These are phyloP conservation scores for Castanea sativa DNA, from an alignment of 306 rosid genomes.

Conservation along the genomic window DNA sequence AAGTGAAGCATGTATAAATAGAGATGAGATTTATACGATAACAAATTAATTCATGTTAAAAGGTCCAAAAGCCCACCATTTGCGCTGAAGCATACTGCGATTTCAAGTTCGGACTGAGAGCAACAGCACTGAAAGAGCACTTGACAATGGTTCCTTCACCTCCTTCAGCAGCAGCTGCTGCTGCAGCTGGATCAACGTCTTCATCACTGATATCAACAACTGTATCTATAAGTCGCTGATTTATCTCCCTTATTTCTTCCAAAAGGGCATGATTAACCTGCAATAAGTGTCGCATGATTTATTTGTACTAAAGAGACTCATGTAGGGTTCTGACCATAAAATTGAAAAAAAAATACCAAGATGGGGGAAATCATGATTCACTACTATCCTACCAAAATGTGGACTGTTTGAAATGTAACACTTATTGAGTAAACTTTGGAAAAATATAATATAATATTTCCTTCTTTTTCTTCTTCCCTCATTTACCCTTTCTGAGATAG, in stretches of 20 bases:
- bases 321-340: slow-evolving; percentile 1
- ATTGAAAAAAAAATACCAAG: background rate
- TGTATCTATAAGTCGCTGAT: slow-evolving; percentile 79
- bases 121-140: slow-evolving; percentile 84
- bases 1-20: slow-evolving; percentile 25
- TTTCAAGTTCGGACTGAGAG: slow-evolving; percentile 84
- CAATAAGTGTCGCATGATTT: slow-evolving; percentile 25
- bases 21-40: slow-evolving; percentile 11
- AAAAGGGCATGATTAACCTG: slow-evolving; percentile 82
- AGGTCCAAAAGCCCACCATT: slow-evolving; percentile 50
- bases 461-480: too few species aligned
- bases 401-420: background rate
- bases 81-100: slow-evolving; percentile 74
- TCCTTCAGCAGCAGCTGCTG: slow-evolving; percentile 59
- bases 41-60: background rate
- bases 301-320: background rate
- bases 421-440: background rate
- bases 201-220: slow-evolving; percentile 72
- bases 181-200: slow-evolving; percentile 67
- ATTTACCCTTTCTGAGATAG: too few species aligned
- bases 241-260: slow-evolving; percentile 86
- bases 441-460: too few species aligned
- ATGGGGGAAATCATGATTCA: background rate
- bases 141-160: slow-evolving; percentile 82
- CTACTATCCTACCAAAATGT: background rate